Conservation (phyloP, 1,284 basidiomycete genomes). For the Porphyrellus sp. region DNA sequence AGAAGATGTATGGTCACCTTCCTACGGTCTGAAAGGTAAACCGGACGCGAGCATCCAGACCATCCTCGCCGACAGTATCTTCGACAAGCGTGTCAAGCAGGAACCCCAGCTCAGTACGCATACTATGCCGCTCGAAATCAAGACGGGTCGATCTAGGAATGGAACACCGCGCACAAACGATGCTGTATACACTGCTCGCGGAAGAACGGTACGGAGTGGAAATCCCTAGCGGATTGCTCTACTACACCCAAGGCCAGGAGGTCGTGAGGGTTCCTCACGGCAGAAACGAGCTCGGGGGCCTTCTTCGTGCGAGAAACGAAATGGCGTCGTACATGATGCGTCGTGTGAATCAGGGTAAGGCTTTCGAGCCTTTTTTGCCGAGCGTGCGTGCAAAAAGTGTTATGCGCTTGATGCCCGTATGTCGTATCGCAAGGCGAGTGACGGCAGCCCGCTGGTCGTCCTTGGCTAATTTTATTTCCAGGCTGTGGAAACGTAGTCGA, state of each 20-base stretch:
- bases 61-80: conserved; percentile 47
- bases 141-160: conserved; percentile 83
- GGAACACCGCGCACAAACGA: conserved; percentile 97
- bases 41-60: conserved; percentile 87
- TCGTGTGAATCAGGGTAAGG: conserved; percentile 27
- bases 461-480: conserved; percentile 30
- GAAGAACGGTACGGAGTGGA: conserved; percentile 81
- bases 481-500: conserved; percentile 70
- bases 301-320: conserved; percentile 83
- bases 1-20: conserved; percentile 97
- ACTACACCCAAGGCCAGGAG: conserved; percentile 90
- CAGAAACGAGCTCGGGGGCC: conserved; percentile 80
- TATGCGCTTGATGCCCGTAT: conserved; percentile 87
- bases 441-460: conserved; percentile 2
- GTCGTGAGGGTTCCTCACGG: conserved; percentile 79
- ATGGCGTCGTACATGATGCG: conserved; percentile 75
- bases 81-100: conserved; percentile 19
- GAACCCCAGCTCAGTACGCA: conserved; percentile 28
- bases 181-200: conserved; percentile 93
- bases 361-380: conserved; percentile 68
- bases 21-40: conserved; percentile 94
- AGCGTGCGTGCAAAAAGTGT: conserved; percentile 76
- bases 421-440: conserved; percentile 82
- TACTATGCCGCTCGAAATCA: conserved; percentile 89
- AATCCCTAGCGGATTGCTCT: conserved; percentile 79